phyloP scores from a whole-genome alignment of 805 yeast species.

The Zygotorulaspora sp. region DNA sequence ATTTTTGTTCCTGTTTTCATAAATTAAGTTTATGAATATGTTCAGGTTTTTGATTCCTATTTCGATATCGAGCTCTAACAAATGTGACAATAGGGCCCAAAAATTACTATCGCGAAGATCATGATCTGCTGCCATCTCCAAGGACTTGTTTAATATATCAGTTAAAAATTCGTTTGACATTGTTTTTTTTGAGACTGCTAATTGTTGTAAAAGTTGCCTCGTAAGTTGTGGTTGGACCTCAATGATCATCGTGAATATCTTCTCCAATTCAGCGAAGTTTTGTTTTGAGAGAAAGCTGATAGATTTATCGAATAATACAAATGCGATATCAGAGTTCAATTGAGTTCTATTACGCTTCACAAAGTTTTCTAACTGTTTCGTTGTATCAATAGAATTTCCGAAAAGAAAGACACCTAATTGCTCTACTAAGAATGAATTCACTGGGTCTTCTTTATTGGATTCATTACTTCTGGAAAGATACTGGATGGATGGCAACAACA shows the following conservation, averaged over 20 bases:
- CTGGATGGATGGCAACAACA: constrained; percentile 23
- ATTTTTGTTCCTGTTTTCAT: constrained; percentile 8
- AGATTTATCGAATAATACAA: constrained; percentile 21
- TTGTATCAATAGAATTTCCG: constrained; percentile 14
- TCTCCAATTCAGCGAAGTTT: constrained; percentile 40
- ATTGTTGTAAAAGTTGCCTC: constrained; percentile 41
- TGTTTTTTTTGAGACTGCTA: constrained; percentile 49
- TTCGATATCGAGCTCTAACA: constrained; percentile 53
- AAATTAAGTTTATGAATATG: constrained; percentile 12
- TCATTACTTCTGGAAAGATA: constrained; percentile 13
- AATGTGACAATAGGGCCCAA: constrained; percentile 45
- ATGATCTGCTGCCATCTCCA: constrained; percentile 7
- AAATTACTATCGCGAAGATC: constrained; percentile 24
- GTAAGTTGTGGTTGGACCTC: constrained; percentile 39
- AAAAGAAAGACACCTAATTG: constrained; percentile 14
- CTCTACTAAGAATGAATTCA: constrained; percentile 4
- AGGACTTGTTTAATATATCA: constrained; percentile 17
- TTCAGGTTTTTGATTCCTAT: constrained; percentile 47
- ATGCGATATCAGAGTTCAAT: constrained; percentile 12
- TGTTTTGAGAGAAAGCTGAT: constrained; percentile 23
- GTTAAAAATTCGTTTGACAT: constrained; percentile 50
- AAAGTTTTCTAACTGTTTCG: constrained; percentile 22
- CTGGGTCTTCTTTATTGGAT: neutral
- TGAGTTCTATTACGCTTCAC: constrained; percentile 10
- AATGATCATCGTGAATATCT: constrained; percentile 42